These are phyloP conservation scores for Corylus avellana DNA, from an alignment of 306 rosid species.

Conservation along the genomic window DNA sequence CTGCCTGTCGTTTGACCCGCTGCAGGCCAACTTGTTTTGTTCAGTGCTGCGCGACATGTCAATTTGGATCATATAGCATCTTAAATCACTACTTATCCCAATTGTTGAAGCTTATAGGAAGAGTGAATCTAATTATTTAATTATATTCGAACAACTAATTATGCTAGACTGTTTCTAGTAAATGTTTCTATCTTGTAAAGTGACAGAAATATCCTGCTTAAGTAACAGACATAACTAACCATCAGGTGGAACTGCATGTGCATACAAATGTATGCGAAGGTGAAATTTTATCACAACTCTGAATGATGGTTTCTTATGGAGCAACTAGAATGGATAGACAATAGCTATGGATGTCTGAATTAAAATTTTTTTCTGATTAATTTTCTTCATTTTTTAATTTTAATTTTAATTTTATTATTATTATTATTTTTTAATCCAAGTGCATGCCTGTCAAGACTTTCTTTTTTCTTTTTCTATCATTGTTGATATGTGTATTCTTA, in stretches of 20 bases:
- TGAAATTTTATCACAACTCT: background rate
- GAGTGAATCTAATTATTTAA: too few relatives aligned
- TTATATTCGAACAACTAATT: background rate
- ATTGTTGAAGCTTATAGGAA: too few relatives aligned
- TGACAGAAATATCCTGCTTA: background rate
- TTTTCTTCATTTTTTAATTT: background rate
- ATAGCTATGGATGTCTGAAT: background rate
- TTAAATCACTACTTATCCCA: too few relatives aligned
- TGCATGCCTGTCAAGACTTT: background rate
- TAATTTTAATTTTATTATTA: too few relatives aligned
- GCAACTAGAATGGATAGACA: background rate
- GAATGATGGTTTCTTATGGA: background rate
- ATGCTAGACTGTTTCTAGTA: background rate
- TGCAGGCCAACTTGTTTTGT: too few relatives aligned
- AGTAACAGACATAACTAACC: background rate
- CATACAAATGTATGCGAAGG: background rate
- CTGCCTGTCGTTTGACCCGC: too few relatives aligned
- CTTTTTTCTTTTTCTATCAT: slow-evolving; percentile 3
- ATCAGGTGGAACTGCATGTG: background rate
- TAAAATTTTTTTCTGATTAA: background rate
- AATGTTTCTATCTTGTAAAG: background rate
- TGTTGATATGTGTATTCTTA: slow-evolving; percentile 1
- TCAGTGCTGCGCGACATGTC: too few relatives aligned
- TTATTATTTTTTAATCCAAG: background rate
- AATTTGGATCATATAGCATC: too few relatives aligned